These are phyloP conservation scores for Xanthoconium purpureum DNA, from an alignment of 768 basidiomycete species.

Conservation along the genomic window DNA sequence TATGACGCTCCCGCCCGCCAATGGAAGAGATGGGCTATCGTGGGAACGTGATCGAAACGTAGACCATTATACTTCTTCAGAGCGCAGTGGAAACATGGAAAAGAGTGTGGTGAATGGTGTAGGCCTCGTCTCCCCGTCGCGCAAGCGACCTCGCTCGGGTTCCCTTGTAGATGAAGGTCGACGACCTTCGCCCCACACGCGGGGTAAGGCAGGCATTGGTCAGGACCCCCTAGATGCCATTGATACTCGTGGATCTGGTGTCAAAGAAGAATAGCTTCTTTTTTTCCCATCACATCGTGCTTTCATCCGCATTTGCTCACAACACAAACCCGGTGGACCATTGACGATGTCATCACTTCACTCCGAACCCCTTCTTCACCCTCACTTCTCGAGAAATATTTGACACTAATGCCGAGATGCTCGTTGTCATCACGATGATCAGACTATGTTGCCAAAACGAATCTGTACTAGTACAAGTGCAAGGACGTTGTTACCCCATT, in stretches of 20 bases:
- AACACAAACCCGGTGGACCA: neutral
- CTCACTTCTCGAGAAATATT: neutral
- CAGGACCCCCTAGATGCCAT: conserved; percentile 17
- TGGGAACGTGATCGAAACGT: conserved; percentile 32
- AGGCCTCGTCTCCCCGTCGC: conserved; percentile 20
- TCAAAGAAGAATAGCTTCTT: conserved; percentile 28
- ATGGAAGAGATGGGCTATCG: conserved; percentile 27
- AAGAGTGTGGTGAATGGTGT: conserved; percentile 20
- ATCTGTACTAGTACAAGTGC: conserved; percentile 5
- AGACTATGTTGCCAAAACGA: conserved; percentile 8
- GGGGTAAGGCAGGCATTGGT: conserved; percentile 13
- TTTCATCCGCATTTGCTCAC: neutral
- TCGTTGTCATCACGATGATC: neutral
- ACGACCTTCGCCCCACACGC: conserved; percentile 20
- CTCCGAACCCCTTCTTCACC: neutral
- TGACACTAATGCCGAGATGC: conserved; percentile 7
- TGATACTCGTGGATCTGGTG: conserved; percentile 16
- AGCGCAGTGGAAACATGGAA: conserved; percentile 22
- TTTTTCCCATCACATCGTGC: neutral
- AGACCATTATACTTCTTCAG: conserved; percentile 30
- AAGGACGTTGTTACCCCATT: conserved; percentile 6
- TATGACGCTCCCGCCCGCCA: conserved; percentile 27
- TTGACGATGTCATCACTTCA: neutral
- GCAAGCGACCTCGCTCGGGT: conserved; percentile 29
- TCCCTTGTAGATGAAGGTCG: conserved; percentile 19